Base-by-base conservation (phyloP, 306 rosid species). In the Purshia tridentata region DNA sequence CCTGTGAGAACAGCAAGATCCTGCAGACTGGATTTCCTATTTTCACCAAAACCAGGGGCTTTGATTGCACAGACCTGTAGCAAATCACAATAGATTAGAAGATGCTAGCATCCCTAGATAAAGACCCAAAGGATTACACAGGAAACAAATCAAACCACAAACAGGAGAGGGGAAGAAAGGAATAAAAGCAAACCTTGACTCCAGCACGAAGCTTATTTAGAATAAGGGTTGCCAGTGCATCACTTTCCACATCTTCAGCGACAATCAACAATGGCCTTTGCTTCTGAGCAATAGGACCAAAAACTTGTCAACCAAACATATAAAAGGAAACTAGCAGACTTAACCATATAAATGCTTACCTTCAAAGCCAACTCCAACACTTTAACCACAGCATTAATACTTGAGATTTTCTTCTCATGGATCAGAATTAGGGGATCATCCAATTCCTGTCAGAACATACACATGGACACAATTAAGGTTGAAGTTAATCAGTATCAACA, bases 171-270 rank as follows among this genome's bases (percentile, higher is more conserved):
- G 11, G 42, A 48, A 49, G 59, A 6, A 4, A 62, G 62, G 1
- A 29, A 14, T 20, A 13, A 72, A 73, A 50, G 18, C 68, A 51
- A 69, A 94, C 98, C 98, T 94, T 94, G 72, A 94, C 86, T 64
- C 98, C 97, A 53, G 97, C 98, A n/a, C 97, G 98, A 48, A 91
- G 93, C 89, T 94, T 94, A 67, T 94, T 94, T 45, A 94, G 74
- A 62, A 94, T 85, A 15, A 94, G 94, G 58, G 92, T 91, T 55
- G 97, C 97, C 58, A 94, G 72, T 12, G 96, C 96, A 51, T 94
- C 98, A 77, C 94, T 91, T 82, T 94, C 98, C 54, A 94, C 86
- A 78, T 94, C 98, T 84, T 94, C 98, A 0, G 98, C 55, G 40
- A 94, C 90, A 71, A 94, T 91, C 75, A 94, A 81, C 47, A 94